A percentile compares a stretch with the other conserved stretches of the same genome.
These are phyloP conservation scores for Cercophora sp. DNA, from an alignment of 495 filamentous ascomycete genomes.

Conservation along the genomic window DNA sequence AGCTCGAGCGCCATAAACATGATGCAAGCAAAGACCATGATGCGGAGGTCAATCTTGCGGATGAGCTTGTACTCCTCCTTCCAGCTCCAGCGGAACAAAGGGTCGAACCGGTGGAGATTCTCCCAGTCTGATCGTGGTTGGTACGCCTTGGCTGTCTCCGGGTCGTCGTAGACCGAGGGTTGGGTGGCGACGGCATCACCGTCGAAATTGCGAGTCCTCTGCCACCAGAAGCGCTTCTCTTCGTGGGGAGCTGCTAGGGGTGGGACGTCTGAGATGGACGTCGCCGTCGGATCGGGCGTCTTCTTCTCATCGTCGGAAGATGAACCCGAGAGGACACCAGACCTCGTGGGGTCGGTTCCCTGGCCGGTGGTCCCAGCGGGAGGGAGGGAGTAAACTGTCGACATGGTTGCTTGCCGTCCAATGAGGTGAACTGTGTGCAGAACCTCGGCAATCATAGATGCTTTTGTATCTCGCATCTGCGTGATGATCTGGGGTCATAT, in stretches of 20 bases:
- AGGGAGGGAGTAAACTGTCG: too few relatives aligned
- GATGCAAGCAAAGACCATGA: slow-evolving; percentile 19
- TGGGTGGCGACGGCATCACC: slow-evolving; percentile 46
- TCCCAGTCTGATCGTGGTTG: slow-evolving; percentile 45
- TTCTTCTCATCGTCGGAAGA: background rate
- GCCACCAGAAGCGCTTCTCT: slow-evolving; percentile 1
- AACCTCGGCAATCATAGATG: too few relatives aligned
- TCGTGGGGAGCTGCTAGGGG: background rate
- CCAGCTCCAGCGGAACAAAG: slow-evolving; percentile 47
- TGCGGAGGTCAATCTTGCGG: slow-evolving; percentile 26
- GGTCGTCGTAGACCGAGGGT: slow-evolving; percentile 48
- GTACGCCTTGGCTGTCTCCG: slow-evolving; percentile 41
- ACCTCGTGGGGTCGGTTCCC: too few relatives aligned
- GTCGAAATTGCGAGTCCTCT: slow-evolving; percentile 16
- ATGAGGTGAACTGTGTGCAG: too few relatives aligned
- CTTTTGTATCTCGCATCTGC: too few relatives aligned
- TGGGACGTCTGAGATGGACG: background rate
- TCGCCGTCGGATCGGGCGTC: too few relatives aligned
- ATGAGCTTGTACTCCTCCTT: slow-evolving; percentile 36
- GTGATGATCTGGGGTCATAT: too few relatives aligned
- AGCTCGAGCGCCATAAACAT: slow-evolving; percentile 22
- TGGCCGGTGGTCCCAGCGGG: too few relatives aligned
- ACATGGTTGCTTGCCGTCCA: too few relatives aligned
- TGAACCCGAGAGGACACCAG: too few relatives aligned
- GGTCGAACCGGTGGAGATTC: slow-evolving; percentile 50